Base-by-base conservation (phyloP, 371 early-diverging fungal species). In the Conidiobolus incongruus region DNA sequence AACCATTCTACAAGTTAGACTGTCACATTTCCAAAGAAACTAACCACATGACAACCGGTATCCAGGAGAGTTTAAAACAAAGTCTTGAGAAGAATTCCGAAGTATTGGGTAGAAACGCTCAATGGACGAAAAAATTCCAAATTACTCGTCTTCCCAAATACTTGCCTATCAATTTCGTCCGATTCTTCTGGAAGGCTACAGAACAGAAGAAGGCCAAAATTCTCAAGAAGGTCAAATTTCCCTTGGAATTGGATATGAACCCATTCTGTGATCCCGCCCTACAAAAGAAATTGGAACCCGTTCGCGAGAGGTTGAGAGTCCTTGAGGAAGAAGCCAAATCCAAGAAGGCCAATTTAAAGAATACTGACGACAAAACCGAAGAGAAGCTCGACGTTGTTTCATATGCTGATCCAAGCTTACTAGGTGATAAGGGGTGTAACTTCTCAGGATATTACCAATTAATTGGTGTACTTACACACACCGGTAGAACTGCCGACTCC, bases 141-240 rank as follows among this genome's bases (percentile, higher is more conserved):
- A 72, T 97, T 17, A 70, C 69, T 11, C 72, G 92, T 3, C 57
- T 95, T 26, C 98, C 98, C 1, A 54, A 65, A 12, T 95, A 95
- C 52, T 54, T 97, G 44, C 75, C 91, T 0, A 60, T 93, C 15
- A 77, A 85, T 47, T 93, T 88, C 58, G 80, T 91, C 29, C 74
- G 97, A 19, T 93, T 94, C 63, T 93, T 81, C 60, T 96, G 97
- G 97, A 91, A 92, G 50, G 62, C 79, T 0, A 58, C 70, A 17
- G 80, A 81, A 50, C 61, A 67, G 31, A 68, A 83, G 15, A 80
- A 79, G 38, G 87, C 93, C 35, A 97, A 97, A 61, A 94, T 97
- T 55, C 50, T 84, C 37, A 66, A 77, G 58, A 77, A 77, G 54
- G 93, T 96, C 41, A 81, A 86, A 53, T 94, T 85, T 54, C 93